A percentile compares a stretch with the other conserved stretches of the same genome.
Conservation (phyloP, 73 alveolate genomes). For the Paramecium biaurelia region DNA sequence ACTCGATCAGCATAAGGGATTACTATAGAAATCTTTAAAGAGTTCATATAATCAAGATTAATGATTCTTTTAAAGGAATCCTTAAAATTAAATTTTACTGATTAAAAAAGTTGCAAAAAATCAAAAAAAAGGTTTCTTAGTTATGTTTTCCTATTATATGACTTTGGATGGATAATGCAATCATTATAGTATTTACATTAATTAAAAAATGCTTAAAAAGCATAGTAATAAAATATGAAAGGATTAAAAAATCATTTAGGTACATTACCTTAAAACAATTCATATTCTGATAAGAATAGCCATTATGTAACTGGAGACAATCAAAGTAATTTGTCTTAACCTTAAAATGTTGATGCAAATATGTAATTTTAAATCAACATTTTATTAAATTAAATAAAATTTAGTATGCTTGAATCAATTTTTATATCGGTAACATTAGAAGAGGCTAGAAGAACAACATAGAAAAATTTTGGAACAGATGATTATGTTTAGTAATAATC, state of each 20-base stretch:
- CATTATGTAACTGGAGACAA: background rate
- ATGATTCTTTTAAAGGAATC: background rate
- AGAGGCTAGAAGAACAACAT: background rate
- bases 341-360: background rate
- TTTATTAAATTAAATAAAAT: background rate
- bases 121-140: background rate
- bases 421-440: background rate
- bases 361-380: background rate
- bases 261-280: background rate
- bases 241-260: background rate
- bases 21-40: background rate
- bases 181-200: background rate
- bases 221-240: background rate
- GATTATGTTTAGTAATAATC: background rate
- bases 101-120: background rate
- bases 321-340: background rate
- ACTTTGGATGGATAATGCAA: background rate
- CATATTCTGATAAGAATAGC: background rate
- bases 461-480: background rate
- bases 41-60: background rate
- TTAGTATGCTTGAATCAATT: background rate
- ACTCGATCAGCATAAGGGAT: background rate
- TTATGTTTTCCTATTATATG: background rate
- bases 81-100: background rate
- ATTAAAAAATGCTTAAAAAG: background rate